Evolutionary conservation across 208 protist species (phyloP).

Genomic region (Trypanosoma theileri): DNA sequence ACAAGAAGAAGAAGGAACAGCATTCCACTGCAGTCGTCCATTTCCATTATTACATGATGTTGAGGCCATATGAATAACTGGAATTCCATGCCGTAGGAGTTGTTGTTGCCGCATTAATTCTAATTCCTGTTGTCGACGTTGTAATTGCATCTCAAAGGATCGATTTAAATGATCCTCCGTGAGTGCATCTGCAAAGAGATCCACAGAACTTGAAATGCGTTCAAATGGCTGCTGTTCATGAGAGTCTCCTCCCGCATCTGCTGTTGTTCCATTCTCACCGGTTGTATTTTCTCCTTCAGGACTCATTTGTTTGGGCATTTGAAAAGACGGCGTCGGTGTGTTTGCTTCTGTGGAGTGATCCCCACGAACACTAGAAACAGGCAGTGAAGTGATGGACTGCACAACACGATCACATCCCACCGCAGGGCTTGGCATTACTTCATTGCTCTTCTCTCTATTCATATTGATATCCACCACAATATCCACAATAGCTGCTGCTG

Average conservation of each 20-base stretch:
- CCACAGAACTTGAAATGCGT: slow-evolving; percentile 8
- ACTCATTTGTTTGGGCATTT: neutral
- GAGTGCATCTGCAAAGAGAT: slow-evolving; percentile 30
- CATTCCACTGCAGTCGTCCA: neutral
- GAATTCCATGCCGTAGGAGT: neutral
- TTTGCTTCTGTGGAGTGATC: slow-evolving; percentile 27
- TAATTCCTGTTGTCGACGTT: slow-evolving; percentile 6
- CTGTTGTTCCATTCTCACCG: neutral
- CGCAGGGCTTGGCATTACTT: too few species aligned
- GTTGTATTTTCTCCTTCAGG: neutral
- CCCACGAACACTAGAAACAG: slow-evolving; percentile 29
- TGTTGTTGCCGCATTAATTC: neutral
- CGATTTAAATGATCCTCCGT: slow-evolving; percentile 30
- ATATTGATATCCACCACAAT: too few species aligned
- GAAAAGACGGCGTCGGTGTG: slow-evolving; percentile 17
- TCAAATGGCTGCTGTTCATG: slow-evolving; percentile 1
- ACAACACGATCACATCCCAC: too few species aligned
- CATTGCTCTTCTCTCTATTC: too few species aligned
- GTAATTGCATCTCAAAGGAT: slow-evolving; percentile 24
- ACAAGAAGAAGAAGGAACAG: neutral
- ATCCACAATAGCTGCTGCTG: too few species aligned
- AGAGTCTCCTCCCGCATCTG: neutral
- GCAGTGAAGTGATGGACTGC: slow-evolving; percentile 13
- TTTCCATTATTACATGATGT: neutral
- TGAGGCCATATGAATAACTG: neutral